A percentile compares a stretch with the other conserved stretches of the same genome.
Conservation (phyloP, 495 filamentous ascomycete species). For the Hypoxylon crocopeplum region DNA sequence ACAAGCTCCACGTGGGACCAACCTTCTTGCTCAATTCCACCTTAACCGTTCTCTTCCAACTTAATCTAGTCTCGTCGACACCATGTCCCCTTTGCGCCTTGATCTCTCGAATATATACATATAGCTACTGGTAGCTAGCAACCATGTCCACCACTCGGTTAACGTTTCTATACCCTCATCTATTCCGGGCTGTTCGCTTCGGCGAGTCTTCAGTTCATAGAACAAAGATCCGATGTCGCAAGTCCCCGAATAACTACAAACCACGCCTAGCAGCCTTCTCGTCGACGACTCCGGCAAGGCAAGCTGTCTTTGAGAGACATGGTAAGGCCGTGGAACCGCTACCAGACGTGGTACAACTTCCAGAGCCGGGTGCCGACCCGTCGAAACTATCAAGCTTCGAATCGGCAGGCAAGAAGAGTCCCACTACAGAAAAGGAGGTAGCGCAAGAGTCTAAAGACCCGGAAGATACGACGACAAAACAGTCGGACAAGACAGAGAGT, state of each 20-base stretch:
- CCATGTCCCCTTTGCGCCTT: slow-evolving; percentile 27
- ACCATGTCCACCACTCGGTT: slow-evolving; percentile 73
- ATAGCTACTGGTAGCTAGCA: slow-evolving; percentile 17
- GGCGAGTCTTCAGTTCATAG: slow-evolving; percentile 49
- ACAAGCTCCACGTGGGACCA: slow-evolving; percentile 17
- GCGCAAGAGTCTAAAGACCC: slow-evolving; percentile 10
- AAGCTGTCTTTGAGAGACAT: slow-evolving; percentile 57
- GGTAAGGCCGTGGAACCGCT: slow-evolving; percentile 69
- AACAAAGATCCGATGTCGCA: slow-evolving; percentile 50
- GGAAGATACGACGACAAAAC: slow-evolving; percentile 29
- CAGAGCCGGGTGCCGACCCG: slow-evolving; percentile 30
- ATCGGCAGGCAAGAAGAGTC: slow-evolving; percentile 18
- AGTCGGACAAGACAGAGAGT: slow-evolving; percentile 19
- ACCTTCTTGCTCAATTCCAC: slow-evolving; percentile 2
- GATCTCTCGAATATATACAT: slow-evolving; percentile 1
- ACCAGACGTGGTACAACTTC: slow-evolving; percentile 25
- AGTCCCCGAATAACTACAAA: slow-evolving; percentile 41
- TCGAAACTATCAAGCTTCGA: slow-evolving; percentile 18
- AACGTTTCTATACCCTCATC: slow-evolving; percentile 76
- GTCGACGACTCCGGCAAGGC: slow-evolving; percentile 39
- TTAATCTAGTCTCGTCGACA: neutral
- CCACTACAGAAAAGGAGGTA: slow-evolving; percentile 33
- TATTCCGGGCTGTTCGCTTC: slow-evolving; percentile 57
- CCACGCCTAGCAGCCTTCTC: slow-evolving; percentile 43
- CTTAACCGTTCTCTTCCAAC: slow-evolving; percentile 10